These are phyloP conservation scores for Saccharum officinarum DNA, from an alignment of 176 grass and related monocot species.

Conservation along the genomic window DNA sequence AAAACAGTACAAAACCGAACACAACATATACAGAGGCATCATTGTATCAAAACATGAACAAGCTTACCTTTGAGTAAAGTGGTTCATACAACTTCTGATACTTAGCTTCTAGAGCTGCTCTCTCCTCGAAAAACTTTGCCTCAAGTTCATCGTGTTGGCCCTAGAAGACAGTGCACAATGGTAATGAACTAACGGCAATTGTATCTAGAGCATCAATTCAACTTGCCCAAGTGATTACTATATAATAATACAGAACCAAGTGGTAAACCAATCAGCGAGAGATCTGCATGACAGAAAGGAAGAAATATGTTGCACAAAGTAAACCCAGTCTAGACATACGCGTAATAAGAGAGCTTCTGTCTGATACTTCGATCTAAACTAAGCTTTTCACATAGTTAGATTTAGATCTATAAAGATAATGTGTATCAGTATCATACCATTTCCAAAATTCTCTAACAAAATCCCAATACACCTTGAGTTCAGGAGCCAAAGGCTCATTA, in stretches of 20 bases:
- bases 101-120: constrained; percentile 86
- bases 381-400: not conserved
- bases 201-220: not conserved
- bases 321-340: not conserved
- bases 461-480: not conserved
- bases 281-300: not conserved
- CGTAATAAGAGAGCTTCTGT: not conserved
- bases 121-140: constrained; percentile 87
- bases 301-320: not conserved
- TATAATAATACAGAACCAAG: not conserved
- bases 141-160: constrained; percentile 73
- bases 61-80: constrained; percentile 73
- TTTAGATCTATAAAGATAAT: not conserved
- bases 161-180: constrained; percentile 35
- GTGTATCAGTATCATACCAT: not conserved
- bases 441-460: not conserved
- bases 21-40: not conserved
- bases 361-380: not conserved
- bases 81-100: constrained; percentile 95
- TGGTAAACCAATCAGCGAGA: not conserved
- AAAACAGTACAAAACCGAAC: not conserved
- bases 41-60: constrained; percentile 1
- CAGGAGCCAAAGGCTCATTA: not conserved
- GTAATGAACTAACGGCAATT: not conserved
- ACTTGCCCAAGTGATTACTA: not conserved